Evolutionary conservation across 1,284 basidiomycete genomes (phyloP), one percentile per base, ranked within the genome.

Genomic region (Sporisorium sorghi): DNA sequence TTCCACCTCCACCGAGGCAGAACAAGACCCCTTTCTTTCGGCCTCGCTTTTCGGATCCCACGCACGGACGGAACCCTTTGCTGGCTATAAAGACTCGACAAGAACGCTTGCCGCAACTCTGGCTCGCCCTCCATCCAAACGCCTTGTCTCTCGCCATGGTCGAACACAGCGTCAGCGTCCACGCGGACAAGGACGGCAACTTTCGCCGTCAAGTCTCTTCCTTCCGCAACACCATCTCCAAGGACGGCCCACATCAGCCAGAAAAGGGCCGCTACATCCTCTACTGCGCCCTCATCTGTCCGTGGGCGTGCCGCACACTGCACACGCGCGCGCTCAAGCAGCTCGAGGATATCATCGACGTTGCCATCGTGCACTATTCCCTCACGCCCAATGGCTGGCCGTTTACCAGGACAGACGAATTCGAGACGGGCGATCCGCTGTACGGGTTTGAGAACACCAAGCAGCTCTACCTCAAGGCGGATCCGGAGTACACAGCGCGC

Each of bases 271-370:
- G 70, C 88, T 86, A 74, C 57, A 51, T 64, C n/a, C 60, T 76
- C 23, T 50, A 59, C 49, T 59, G 71, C 28, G 58, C 64, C 3
- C 53, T 58, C 39, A 76, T 80, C 62, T 86, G 87, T 67, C 87
- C 94, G 3, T 97, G 95, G 94, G 94, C 94, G 0, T 93, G 93
- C 48, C 88, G 95, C 72, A 88, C 93, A 1, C 87, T 97, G 57
- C 97, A 97, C 79, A 88, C 91, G 2, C 89, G 94, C 72, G 90
- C 93, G 83, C 88, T 98, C 77, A 97, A 97, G 85, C 93, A 94
- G 1, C 88, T 98, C 26, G 92, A 97, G 67, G 87, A 92, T 91
- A 77, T 85, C 89, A 26, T 48, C 47, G 74, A 47, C 19, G 43
- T 53, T 44, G 42, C 39, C 24, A n/a, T 76, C 60, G 93, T 96